Base-by-base conservation (phyloP, 352 stramenopile species). In the Phytophthora cajani region DNA sequence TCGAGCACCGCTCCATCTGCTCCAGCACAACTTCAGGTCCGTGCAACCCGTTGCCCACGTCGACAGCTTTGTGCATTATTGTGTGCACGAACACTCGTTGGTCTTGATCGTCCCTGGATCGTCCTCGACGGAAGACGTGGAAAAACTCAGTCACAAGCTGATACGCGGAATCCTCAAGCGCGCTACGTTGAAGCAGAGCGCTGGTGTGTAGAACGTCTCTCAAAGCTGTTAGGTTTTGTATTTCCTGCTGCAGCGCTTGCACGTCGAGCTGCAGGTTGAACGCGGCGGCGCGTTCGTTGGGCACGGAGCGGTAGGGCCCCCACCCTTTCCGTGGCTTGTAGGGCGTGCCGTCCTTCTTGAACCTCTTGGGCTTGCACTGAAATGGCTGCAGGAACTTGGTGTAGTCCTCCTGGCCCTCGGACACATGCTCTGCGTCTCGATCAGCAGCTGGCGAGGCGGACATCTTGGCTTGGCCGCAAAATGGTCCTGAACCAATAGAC, bases 241-340 rank as follows among this genome's bases (percentile, higher is more conserved):
- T 76, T 52, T 74, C 58, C 32, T 77, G 69, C 32, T 56, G 61
- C 46, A 77, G 47, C 9, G 50, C 51, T 68, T 79, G 64, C 47
- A 81, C 65, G 53, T 81, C 74, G 16, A 81, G 67, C 46, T 72
- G 78, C 25, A 81, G 58, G 55, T 82, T 82, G 51, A 80, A 82
- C 30, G 66, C 64, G 9, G 73, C 61, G 2, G 71, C 68, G 5
- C 71, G 71, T 25, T 81, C 74, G 25, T 71, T 74, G 25, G 64
- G n/a, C 5, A 79, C 68, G 21, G 71, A 79, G n/a, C 65, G 65
- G 66, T 67, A 81, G 5, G 70, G 62, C 0, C 70, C 74, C 74
- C 70, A 78, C 11, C 64, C 75, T 10, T 46, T 32, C 19, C 52
- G n/a, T 17, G 53, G 21, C 14, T 60, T 60, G 30, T 33, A 30